A percentile compares a stretch with the other conserved stretches of the same genome.
Evolutionary conservation across 257 asterid genomes (phyloP).

Genomic region (Perilla frutescens): DNA sequence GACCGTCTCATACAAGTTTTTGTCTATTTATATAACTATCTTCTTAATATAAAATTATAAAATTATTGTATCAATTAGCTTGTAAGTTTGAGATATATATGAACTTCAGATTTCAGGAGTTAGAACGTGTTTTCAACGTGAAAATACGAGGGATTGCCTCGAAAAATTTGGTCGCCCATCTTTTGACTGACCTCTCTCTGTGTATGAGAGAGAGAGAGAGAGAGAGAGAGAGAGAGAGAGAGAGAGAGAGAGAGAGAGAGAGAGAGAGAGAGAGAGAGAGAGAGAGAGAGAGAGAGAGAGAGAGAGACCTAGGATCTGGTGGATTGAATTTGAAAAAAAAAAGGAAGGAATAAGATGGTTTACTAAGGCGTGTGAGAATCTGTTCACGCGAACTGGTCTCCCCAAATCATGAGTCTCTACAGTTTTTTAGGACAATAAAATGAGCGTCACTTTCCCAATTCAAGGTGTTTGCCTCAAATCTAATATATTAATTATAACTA

Average conservation of each 20-base stretch:
- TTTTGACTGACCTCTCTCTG: constrained; percentile 23
- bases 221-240: constrained; percentile 20
- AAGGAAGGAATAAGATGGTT: constrained; percentile 22
- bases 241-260: constrained; percentile 14
- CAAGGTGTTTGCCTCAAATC: background rate
- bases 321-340: constrained; percentile 28
- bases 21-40: no score
- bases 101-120: no score
- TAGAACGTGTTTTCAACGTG: background rate
- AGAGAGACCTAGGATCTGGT: constrained; percentile 53
- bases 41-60: no score
- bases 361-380: constrained; percentile 59
- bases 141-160: background rate
- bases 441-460: constrained; percentile 25
- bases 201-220: constrained; percentile 9
- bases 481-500: background rate
- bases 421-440: constrained; percentile 12
- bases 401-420: constrained; percentile 52
- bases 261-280: constrained; percentile 19
- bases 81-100: no score
- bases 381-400: constrained; percentile 61
- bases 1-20: no score
- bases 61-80: no score
- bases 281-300: constrained; percentile 9
- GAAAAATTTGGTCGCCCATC: background rate